These are phyloP conservation scores for Globisporangium echinulatum DNA, from an alignment of 352 stramenopile species.

Conservation along the genomic window DNA sequence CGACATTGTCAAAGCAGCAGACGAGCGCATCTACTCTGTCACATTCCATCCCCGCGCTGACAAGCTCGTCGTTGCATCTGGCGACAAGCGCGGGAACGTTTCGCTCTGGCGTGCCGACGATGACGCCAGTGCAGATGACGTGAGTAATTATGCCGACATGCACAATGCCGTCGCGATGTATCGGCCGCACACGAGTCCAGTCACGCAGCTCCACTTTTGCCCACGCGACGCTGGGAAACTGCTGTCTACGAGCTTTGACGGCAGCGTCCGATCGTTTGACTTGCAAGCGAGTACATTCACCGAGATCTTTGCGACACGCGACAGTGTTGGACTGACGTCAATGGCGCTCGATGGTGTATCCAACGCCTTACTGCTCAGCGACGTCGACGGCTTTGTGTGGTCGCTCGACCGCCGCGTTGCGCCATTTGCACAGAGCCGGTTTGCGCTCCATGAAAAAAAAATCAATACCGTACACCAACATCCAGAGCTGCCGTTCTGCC, in stretches of 20 bases:
- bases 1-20: conserved; percentile 68
- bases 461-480: conserved; percentile 83
- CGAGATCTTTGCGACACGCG: conserved; percentile 40
- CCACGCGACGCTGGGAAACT: conserved; percentile 42
- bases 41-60: conserved; percentile 64
- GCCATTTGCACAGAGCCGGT: conserved; percentile 14
- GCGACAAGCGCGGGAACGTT: conserved; percentile 74
- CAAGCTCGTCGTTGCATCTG: conserved; percentile 52
- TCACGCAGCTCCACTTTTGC: conserved; percentile 64
- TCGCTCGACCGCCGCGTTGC: conserved; percentile 32
- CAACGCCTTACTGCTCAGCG: conserved; percentile 40
- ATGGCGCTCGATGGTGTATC: conserved; percentile 21
- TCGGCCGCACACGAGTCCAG: conserved; percentile 50
- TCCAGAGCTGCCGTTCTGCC: conserved; percentile 41
- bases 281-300: conserved; percentile 42
- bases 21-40: conserved; percentile 73
- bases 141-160: conserved; percentile 1
- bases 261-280: conserved; percentile 63
- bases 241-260: conserved; percentile 67
- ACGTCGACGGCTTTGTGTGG: conserved; percentile 56
- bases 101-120: conserved; percentile 50
- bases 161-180: conserved; percentile 46
- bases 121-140: neutral
- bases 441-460: conserved; percentile 76
- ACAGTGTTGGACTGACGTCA: conserved; percentile 52